phyloP scores from a whole-genome alignment of 2,329 filamentous ascomycete species.

The Zarea fungicola region DNA sequence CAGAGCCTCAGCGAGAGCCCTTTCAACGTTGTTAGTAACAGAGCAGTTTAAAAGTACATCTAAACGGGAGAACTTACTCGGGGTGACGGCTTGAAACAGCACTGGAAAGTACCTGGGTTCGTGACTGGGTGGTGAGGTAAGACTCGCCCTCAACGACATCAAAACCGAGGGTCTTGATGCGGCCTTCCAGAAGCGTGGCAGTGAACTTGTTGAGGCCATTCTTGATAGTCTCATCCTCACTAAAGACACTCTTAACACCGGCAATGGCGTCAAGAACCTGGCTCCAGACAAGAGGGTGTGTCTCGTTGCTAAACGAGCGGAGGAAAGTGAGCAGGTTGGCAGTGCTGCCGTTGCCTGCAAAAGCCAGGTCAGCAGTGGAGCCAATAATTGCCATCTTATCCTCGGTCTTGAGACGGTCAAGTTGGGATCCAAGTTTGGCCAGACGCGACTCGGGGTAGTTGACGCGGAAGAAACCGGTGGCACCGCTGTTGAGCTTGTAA shows the following conservation, averaged over 20 bases:
- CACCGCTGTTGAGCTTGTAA: constrained; percentile 90
- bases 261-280: constrained; percentile 74
- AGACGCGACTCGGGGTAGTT: constrained; percentile 87
- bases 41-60: too few species aligned
- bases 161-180: constrained; percentile 79
- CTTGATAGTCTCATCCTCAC: constrained; percentile 66
- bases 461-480: constrained; percentile 84
- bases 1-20: constrained; percentile 66
- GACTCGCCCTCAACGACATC: constrained; percentile 73
- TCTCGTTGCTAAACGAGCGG: constrained; percentile 76
- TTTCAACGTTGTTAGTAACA: constrained; percentile 28
- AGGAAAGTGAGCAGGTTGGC: constrained; percentile 77
- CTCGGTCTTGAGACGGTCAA: constrained; percentile 69
- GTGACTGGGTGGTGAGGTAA: constrained; percentile 75
- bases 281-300: constrained; percentile 83
- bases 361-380: constrained; percentile 82
- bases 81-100: constrained; percentile 75
- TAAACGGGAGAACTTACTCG: constrained; percentile 44
- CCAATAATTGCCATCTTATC: constrained; percentile 93
- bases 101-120: constrained; percentile 71
- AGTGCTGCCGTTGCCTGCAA: constrained; percentile 80
- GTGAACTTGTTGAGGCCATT: constrained; percentile 73
- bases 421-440: constrained; percentile 70
- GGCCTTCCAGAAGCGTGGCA: constrained; percentile 68
- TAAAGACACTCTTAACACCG: constrained; percentile 79